Percentiles rank a stretch among this genome's conserved stretches.
phyloP scores from a whole-genome alignment of 768 basidiomycete species.

The Tephrocybe sp. region DNA sequence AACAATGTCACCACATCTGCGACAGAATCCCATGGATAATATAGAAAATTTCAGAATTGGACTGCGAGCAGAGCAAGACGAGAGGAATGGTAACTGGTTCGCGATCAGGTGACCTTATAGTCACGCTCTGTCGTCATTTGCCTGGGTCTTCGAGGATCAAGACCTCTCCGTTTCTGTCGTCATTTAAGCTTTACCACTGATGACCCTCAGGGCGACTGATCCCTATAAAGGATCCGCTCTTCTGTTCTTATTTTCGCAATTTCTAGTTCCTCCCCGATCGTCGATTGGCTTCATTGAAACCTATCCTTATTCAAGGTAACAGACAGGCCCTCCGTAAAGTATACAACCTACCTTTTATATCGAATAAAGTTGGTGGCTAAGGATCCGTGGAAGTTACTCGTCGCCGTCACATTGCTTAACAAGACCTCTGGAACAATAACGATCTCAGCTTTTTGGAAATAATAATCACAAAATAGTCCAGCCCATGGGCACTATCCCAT shows the following conservation, averaged over 20 bases:
- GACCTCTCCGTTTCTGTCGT: no score
- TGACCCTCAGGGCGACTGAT: background rate
- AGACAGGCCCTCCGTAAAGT: no score
- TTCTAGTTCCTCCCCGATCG: constrained; percentile 22
- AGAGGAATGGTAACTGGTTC: constrained; percentile 1
- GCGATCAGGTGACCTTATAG: constrained; percentile 18
- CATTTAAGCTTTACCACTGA: no score
- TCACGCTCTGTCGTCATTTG: no score
- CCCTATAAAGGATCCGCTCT: constrained; percentile 22
- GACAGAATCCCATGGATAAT: constrained; percentile 68
- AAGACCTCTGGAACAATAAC: constrained; percentile 63
- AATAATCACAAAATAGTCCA: constrained; percentile 57
- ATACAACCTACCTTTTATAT: no score
- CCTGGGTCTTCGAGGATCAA: no score
- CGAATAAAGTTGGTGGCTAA: constrained; percentile 51
- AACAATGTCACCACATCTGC: constrained; percentile 83
- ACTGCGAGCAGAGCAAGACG: constrained; percentile 11
- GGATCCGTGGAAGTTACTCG: constrained; percentile 68
- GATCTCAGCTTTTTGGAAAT: constrained; percentile 64
- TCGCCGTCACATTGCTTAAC: constrained; percentile 68
- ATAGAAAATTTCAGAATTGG: constrained; percentile 2
- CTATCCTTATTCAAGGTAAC: constrained; percentile 39
- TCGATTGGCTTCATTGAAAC: constrained; percentile 28
- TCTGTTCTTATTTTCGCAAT: constrained; percentile 24
- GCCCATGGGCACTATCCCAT: constrained; percentile 47